phyloP scores from a whole-genome alignment of 495 filamentous ascomycete genomes.

The Neurospora pannonica region DNA sequence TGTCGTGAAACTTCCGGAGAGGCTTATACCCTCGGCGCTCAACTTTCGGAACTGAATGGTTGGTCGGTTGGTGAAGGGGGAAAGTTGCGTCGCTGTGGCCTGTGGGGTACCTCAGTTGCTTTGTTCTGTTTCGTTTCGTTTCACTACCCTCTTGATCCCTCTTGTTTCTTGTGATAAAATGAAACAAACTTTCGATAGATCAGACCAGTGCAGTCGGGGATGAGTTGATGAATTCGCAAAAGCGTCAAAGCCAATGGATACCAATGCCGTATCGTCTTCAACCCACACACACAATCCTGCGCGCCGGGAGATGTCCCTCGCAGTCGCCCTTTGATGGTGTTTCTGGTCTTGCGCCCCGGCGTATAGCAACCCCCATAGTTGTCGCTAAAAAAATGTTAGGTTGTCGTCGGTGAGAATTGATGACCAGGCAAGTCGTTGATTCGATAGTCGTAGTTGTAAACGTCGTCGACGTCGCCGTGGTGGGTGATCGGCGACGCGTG shows the following conservation, averaged over 20 bases:
- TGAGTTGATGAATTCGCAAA: not conserved
- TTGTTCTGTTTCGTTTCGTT: not conserved
- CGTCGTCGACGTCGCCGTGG: not conserved
- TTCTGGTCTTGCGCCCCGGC: not conserved
- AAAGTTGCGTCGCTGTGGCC: not conserved
- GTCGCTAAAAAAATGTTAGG: not conserved
- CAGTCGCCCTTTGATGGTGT: not conserved
- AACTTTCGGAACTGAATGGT: not conserved
- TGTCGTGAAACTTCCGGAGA: not conserved
- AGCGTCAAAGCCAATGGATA: not conserved
- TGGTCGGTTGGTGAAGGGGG: not conserved
- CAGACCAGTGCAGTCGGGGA: not conserved
- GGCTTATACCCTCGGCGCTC: not conserved
- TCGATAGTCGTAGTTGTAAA: not conserved
- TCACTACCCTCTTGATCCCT: not conserved
- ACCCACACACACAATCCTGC: not conserved
- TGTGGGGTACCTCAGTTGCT: not conserved
- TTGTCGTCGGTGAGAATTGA: not conserved
- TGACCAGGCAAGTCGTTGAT: not conserved
- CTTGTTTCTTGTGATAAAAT: not conserved
- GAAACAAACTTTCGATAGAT: not conserved
- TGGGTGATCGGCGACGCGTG: not conserved
- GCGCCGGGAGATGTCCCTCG: not conserved
- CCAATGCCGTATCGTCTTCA: not conserved
- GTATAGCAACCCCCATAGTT: not conserved